Evolutionary conservation across 352 stramenopile genomes (phyloP), one percentile per base, ranked within the genome.

Genomic region (Globisporangium mamillatum): DNA sequence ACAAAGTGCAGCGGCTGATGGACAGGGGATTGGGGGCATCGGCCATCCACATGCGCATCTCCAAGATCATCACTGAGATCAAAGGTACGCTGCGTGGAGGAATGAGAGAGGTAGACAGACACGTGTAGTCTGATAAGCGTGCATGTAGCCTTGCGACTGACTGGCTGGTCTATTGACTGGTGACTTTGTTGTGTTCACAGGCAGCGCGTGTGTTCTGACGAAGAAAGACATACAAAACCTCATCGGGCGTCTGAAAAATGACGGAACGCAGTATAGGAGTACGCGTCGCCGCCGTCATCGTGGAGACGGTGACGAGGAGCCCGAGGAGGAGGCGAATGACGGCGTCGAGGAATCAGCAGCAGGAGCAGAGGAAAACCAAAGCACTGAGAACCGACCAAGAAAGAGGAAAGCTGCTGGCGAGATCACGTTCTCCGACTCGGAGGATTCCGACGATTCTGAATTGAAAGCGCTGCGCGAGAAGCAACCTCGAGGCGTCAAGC

Each of bases 321-420:
- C n/a, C 18, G 27, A 60, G 1, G 27, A 60, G 16, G 55, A 60
- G 18, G 55, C 9, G 3, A 44, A 60, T 25, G 16, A 12, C 34
- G 34, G 34, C 8, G 8, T 6, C 32, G 32, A 12, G 34, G 34
- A 38, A 38, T 38, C 34, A 12, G 34, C 34, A 38, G 8, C 34
- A 38, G 34, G 34, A 38, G 8, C 1, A 38, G 34, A 34, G 18
- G 55, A 60, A 20, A 27, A 29, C 16, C 27, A n/a, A 16, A 22
- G 12, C 9, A 9, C 24, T 24, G 27, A 25, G 25, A 53, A 8
- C 24, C 24, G 41, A n/a, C 8, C 7, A 10, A 64, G 27, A 22
- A 41, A 53, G n/a, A 29, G 58, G 16, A 64, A 50, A 54, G 34
- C 34, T 12, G 58, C 36, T 24, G 58, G 41, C 38, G 55, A 60